Evolutionary conservation across 768 basidiomycete genomes (phyloP).

Genomic region (Porpolomopsis calyptriformis): DNA sequence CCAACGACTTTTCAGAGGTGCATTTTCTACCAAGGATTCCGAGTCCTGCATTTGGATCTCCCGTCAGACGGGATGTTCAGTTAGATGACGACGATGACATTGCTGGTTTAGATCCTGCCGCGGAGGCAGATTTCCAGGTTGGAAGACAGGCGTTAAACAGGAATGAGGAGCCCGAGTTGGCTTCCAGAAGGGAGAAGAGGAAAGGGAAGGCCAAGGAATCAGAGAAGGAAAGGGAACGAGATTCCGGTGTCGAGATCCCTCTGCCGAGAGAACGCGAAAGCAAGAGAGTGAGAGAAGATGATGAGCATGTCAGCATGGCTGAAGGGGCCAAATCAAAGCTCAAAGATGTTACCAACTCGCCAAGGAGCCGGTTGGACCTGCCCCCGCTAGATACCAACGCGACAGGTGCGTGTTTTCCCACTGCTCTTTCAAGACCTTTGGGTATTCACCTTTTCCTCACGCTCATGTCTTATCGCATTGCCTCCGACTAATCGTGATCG

Average conservation of each 20-base stretch:
- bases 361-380: slow-evolving; percentile 17
- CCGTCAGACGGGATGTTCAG: slow-evolving; percentile 44
- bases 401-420: slow-evolving; percentile 7
- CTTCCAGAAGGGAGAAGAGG: slow-evolving; percentile 14
- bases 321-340: slow-evolving; percentile 39
- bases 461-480: slow-evolving; percentile 2
- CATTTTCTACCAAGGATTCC: slow-evolving; percentile 42
- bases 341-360: slow-evolving; percentile 58
- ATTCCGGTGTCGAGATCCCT: slow-evolving; percentile 16
- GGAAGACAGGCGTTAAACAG: slow-evolving; percentile 27
- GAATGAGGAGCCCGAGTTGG: slow-evolving; percentile 14
- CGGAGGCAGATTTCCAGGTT: slow-evolving; percentile 17
- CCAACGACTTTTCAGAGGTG: slow-evolving; percentile 21
- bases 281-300: slow-evolving; percentile 27
- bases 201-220: slow-evolving; percentile 24
- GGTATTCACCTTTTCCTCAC: background rate
- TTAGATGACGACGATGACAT: slow-evolving; percentile 45
- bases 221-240: slow-evolving; percentile 11
- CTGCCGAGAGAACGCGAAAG: slow-evolving; percentile 29
- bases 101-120: slow-evolving; percentile 21
- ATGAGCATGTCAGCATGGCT: slow-evolving; percentile 13
- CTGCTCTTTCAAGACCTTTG: too few species aligned
- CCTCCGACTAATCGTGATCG: slow-evolving; percentile 4
- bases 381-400: slow-evolving; percentile 4
- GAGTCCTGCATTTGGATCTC: slow-evolving; percentile 62